Conservation (phyloP, 1,139 yeast genomes). For the Pichia norvegensis region DNA sequence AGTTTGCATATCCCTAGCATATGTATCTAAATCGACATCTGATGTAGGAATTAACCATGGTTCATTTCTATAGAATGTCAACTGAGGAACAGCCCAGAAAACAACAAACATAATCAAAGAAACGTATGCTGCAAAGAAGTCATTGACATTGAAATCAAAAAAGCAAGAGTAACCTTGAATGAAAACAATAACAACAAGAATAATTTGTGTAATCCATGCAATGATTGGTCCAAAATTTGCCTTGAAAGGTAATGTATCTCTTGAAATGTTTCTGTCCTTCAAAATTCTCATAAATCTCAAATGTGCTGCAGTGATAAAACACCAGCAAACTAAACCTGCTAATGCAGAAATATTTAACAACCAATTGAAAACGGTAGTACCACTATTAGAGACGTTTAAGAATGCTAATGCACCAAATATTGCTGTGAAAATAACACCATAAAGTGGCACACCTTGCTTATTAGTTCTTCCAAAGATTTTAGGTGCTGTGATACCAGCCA, state of each 20-base stretch:
- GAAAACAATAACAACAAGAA: conserved; percentile 46
- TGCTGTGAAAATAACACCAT: conserved; percentile 52
- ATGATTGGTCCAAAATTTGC: conserved; percentile 57
- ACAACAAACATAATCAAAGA: conserved; percentile 51
- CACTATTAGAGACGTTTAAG: conserved; percentile 54
- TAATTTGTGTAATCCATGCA: conserved; percentile 49
- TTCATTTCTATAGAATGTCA: conserved; percentile 30
- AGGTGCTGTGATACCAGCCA: conserved; percentile 62
- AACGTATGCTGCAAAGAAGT: conserved; percentile 58
- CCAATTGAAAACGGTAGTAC: conserved; percentile 73
- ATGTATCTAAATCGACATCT: conserved; percentile 34
- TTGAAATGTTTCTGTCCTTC: conserved; percentile 48
- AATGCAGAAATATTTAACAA: conserved; percentile 74
- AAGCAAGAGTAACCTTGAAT: conserved; percentile 67
- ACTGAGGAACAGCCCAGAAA: conserved; percentile 42
- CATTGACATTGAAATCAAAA: conserved; percentile 44
- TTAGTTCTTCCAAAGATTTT: conserved; percentile 44
- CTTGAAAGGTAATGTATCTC: conserved; percentile 62
- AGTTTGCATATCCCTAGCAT: conserved; percentile 16
- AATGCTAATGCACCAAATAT: conserved; percentile 60
- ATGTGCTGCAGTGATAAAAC: conserved; percentile 58
- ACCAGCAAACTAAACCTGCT: conserved; percentile 71
- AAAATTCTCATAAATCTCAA: conserved; percentile 60
- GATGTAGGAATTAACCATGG: conserved; percentile 36
- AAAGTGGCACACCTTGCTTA: conserved; percentile 59